Base-by-base conservation (phyloP, 106 monocot genomes). In the Narthecium ossifragum region DNA sequence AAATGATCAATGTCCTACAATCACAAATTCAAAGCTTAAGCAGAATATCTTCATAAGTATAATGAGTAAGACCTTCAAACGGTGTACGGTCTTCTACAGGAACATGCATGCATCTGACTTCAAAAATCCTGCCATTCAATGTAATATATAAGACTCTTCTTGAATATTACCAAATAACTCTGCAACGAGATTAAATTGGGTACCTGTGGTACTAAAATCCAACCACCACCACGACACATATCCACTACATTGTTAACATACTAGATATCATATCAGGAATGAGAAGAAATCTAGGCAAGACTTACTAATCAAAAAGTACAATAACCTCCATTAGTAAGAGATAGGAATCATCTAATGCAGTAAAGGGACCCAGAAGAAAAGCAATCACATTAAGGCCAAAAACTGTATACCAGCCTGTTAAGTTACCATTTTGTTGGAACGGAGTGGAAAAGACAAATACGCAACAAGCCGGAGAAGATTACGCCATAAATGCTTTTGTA, bases 81-180 rank as follows among this genome's bases (percentile, higher is more conserved):
- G 85, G 70, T 47, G 85, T 90, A 18, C 79, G 75, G 34, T 90
- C 85, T 43, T 61, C 57, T 53, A 90, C 52, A 26, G 90, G 85
- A 33, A 90, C 62, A 49, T 90, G 90, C 73, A 90, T 51, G 67
- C 90, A 90, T 46, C 81, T 73, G 41, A 90, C 71, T 65, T 90
- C 82, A 68, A 90, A 90, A 61, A 73, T 68, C 85, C 90, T 90
- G 63, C 59, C 62, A 55, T 37, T 70, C 18, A 31, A 74, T 33
- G 26, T 23, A 5, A 48, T 39, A 39, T 13, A 48, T 48, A n/a
- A 48, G 17, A 21, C 47, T 5, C 5, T 7, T 4, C 5, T n/a
- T 4, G 5, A 48, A 48, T 5, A n/a, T 48, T 48, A 17, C 12
- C 14, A 2, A 43, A 43, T 43, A 17, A 17, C 43, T 17, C 43